phyloP scores from a whole-genome alignment of 129 eudicot genomes.

The Kitagawia praeruptora region DNA sequence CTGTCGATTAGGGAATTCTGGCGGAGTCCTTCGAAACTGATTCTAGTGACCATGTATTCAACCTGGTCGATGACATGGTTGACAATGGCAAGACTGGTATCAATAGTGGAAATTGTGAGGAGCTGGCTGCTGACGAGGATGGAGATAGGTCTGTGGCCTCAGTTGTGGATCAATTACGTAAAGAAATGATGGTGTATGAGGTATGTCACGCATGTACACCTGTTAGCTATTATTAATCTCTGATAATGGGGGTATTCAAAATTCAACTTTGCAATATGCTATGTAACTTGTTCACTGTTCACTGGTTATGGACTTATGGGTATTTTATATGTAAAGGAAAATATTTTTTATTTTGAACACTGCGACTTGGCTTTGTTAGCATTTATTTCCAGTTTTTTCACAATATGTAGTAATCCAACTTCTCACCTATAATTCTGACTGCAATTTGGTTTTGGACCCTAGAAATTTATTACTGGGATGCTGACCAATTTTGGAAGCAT shows the following conservation, averaged over 20 bases:
- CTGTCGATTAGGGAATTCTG: constrained; percentile 60
- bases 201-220: constrained; percentile 27
- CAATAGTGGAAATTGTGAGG: constrained; percentile 47
- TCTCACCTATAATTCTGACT: neutral
- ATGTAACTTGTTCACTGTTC: too few relatives aligned
- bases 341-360: neutral
- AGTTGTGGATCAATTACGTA: constrained; percentile 80
- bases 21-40: constrained; percentile 52
- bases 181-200: constrained; percentile 97
- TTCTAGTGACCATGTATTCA: constrained; percentile 47
- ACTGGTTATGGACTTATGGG: neutral
- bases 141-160: constrained; percentile 87
- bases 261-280: neutral
- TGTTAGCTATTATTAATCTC: neutral
- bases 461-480: constrained; percentile 94
- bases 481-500: constrained; percentile 91
- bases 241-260: neutral
- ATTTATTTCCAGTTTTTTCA: neutral
- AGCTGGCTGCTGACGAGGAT: constrained; percentile 75
- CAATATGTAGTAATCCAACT: neutral
- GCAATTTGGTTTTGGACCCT: constrained; percentile 16
- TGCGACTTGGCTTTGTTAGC: neutral
- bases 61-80: constrained; percentile 53
- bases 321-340: neutral
- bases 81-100: constrained; percentile 47